phyloP scores from a whole-genome alignment of 179 eudicot genomes.

The Camellia oleifera region DNA sequence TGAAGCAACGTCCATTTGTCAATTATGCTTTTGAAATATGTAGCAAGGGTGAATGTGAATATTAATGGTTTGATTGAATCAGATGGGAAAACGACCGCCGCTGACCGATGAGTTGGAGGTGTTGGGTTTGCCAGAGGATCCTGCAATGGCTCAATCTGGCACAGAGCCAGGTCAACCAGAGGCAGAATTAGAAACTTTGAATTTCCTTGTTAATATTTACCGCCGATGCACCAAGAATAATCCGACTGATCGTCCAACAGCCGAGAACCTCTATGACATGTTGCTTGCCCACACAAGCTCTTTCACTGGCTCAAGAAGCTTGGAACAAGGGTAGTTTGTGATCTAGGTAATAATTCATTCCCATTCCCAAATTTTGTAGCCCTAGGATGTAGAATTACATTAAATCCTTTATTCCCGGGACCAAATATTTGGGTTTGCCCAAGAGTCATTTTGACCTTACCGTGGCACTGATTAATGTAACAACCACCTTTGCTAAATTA shows the following conservation, averaged over 20 bases:
- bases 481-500: not conserved
- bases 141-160: conserved; percentile 32
- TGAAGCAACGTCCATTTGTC: not conserved
- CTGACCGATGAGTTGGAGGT: conserved; percentile 56
- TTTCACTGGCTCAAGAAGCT: conserved; percentile 22
- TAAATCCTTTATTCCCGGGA: conserved; percentile 1
- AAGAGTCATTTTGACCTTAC: not conserved
- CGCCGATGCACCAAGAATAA: conserved; percentile 54
- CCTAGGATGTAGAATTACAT: conserved; percentile 13
- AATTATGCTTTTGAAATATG: not conserved
- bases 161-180: conserved; percentile 31
- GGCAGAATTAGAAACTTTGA: conserved; percentile 42
- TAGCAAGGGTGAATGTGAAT: not conserved
- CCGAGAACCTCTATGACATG: conserved; percentile 51
- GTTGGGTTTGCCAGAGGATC: conserved; percentile 34
- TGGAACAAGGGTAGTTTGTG: conserved; percentile 13
- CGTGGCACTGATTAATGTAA: not conserved
- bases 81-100: conserved; percentile 77
- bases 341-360: not conserved
- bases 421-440: conserved; percentile 13
- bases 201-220: conserved; percentile 57
- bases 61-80: conserved; percentile 24
- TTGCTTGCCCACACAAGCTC: conserved; percentile 41
- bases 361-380: conserved; percentile 24
- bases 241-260: conserved; percentile 77